Conservation (phyloP, 495 filamentous ascomycete species). For the Annulohypoxylon moriforme region DNA sequence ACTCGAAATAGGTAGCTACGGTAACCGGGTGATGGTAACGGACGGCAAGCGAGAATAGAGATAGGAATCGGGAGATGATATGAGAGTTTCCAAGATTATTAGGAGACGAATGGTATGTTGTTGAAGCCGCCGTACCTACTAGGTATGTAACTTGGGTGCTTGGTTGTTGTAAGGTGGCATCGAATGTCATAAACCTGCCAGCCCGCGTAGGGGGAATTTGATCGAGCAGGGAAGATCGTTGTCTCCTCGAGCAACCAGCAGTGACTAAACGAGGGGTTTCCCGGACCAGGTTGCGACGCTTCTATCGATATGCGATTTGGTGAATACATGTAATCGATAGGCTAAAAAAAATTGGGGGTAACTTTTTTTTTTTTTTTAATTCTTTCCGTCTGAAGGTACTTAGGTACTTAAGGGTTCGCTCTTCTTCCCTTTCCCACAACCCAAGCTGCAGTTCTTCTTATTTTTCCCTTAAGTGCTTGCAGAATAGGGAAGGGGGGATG, state of each 20-base stretch:
- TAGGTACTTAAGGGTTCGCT: background rate
- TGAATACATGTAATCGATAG: slow-evolving; percentile 35
- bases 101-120: background rate
- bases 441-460: background rate
- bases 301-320: slow-evolving; percentile 40
- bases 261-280: slow-evolving; percentile 24
- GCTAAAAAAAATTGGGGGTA: slow-evolving; percentile 24
- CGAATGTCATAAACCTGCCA: slow-evolving; percentile 1
- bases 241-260: slow-evolving; percentile 15
- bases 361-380: slow-evolving; percentile 16
- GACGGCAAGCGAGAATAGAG: slow-evolving; percentile 15
- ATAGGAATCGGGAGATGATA: slow-evolving; percentile 17
- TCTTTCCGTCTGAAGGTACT: slow-evolving; percentile 7
- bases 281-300: slow-evolving; percentile 10
- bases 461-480: slow-evolving; percentile 23
- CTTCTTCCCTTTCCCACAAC: slow-evolving; percentile 19
- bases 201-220: slow-evolving; percentile 21
- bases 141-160: slow-evolving; percentile 18
- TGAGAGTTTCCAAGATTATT: slow-evolving; percentile 13
- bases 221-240: slow-evolving; percentile 29
- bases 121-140: background rate
- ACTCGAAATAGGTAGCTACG: slow-evolving; percentile 14
- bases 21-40: slow-evolving; percentile 23
- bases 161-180: slow-evolving; percentile 30
- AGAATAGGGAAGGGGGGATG: slow-evolving; percentile 13